Base-by-base conservation (phyloP, 805 yeast species). In the Millerozyma acaciae region DNA sequence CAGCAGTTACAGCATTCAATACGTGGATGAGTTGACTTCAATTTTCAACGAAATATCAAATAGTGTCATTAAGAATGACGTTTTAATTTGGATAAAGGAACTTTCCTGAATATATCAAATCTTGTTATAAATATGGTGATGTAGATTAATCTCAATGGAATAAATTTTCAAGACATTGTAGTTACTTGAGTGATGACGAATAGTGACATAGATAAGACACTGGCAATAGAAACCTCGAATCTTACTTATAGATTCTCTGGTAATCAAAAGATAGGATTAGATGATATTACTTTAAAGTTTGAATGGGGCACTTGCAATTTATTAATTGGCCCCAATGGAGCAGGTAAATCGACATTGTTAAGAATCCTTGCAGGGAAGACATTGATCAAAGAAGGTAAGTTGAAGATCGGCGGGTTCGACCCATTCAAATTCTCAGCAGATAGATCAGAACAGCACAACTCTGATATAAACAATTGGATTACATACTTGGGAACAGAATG, bases 401-500 rank as follows among this genome's bases (percentile, higher is more conserved):
- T 93, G 19, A 47, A 55, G 16, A 73, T 93, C n/a, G 84, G 86
- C 21, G 96, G 95, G 1, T 66, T 73, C 32, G 95, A 93, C 50
- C 98, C 98, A 2, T 93, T 93, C 61, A 64, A 55, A 39, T 64
- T 65, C 40, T 65, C 85, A n/a, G 73, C 73, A 12, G 66, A 71
- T 35, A 57, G 75, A 5, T 69, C 70, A 39, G 63, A 50, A 30
- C 61, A 58, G 30, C 60, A 55, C 35, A 67, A 66, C 36, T 54
- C 68, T 13, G 71, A 66, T 41, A 65, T 74, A 30, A 66, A 73
- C 35, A 58, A 57, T 37, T 68, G 68, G 31, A 75, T 78, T 17
- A 84, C 96, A 0, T 90, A 90, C 53, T 62, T 93, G 26, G 98
- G 98, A 3, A 93, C 97, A 0, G 98, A 93, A 52, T 93, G 98